A percentile compares a stretch with the other conserved stretches of the same genome.
phyloP scores from a whole-genome alignment of 1,139 yeast species.

The Entelexis paramagnoliae region DNA sequence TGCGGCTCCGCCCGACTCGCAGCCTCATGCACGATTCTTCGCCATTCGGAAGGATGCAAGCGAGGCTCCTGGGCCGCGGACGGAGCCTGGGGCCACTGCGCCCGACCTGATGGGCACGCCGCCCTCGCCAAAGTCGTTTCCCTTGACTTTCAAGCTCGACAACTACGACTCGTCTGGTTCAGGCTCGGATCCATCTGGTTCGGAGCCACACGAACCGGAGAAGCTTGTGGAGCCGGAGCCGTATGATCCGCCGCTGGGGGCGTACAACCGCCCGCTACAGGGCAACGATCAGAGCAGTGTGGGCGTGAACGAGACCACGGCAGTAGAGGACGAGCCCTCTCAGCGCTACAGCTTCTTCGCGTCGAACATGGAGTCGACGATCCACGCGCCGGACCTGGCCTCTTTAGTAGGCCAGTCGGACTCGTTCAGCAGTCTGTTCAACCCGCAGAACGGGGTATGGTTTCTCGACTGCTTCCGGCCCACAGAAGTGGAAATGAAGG shows the following conservation, averaged over 20 bases:
- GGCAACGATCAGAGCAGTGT: slow-evolving; percentile 1
- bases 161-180: slow-evolving; percentile 4
- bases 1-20: background rate
- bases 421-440: slow-evolving; percentile 55
- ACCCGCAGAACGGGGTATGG: slow-evolving; percentile 47
- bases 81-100: background rate
- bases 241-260: background rate
- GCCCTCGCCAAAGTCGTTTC: background rate
- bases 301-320: background rate
- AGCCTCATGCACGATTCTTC: background rate
- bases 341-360: slow-evolving; percentile 78
- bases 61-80: slow-evolving; percentile 1
- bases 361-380: slow-evolving; percentile 72
- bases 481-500: slow-evolving; percentile 94
- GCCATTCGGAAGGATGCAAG: slow-evolving; percentile 1
- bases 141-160: background rate
- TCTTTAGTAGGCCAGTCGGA: slow-evolving; percentile 58
- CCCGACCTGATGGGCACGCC: background rate
- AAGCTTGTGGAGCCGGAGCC: background rate
- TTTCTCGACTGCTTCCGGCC: slow-evolving; percentile 93
- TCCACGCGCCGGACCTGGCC: slow-evolving; percentile 80
- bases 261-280: background rate
- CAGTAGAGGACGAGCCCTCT: slow-evolving; percentile 9
- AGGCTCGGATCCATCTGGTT: background rate
- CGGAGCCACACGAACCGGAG: background rate